These are phyloP conservation scores for Fusarium sp. DNA, from an alignment of 2,329 filamentous ascomycete species.

Conservation along the genomic window DNA sequence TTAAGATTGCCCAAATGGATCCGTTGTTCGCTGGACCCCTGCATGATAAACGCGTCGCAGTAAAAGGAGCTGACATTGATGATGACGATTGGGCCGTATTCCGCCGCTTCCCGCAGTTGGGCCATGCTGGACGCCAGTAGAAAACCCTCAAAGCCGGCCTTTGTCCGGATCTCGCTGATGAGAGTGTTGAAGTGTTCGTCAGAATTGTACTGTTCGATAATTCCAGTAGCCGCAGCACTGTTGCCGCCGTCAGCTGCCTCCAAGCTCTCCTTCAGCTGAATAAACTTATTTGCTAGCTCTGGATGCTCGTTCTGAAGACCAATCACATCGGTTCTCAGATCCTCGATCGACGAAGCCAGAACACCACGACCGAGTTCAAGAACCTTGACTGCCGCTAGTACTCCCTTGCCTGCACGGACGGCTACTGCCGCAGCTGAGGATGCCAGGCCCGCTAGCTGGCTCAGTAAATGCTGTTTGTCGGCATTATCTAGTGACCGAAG, in stretches of 20 bases:
- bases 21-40: constrained; percentile 24
- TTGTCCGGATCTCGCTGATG: constrained; percentile 3
- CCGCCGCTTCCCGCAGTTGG: constrained; percentile 43
- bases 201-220: background rate
- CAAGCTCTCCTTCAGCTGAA: background rate
- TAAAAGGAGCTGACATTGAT: constrained; percentile 50
- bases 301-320: constrained; percentile 1
- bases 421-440: constrained; percentile 13
- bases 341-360: constrained; percentile 9
- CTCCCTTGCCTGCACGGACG: background rate
- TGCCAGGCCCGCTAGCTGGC: background rate
- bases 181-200: background rate
- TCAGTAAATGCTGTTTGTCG: constrained; percentile 2
- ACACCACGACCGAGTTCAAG: constrained; percentile 22
- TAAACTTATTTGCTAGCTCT: background rate
- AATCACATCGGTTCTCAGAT: constrained; percentile 1
- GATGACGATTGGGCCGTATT: constrained; percentile 48
- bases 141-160: constrained; percentile 47
- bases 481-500: background rate
- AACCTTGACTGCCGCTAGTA: background rate
- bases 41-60: constrained; percentile 53
- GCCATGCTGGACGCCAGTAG: constrained; percentile 34
- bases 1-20: constrained; percentile 36
- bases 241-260: background rate
- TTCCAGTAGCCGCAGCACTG: background rate